These are phyloP conservation scores for Centella asiatica DNA, from an alignment of 129 eudicot genomes.

Conservation along the genomic window DNA sequence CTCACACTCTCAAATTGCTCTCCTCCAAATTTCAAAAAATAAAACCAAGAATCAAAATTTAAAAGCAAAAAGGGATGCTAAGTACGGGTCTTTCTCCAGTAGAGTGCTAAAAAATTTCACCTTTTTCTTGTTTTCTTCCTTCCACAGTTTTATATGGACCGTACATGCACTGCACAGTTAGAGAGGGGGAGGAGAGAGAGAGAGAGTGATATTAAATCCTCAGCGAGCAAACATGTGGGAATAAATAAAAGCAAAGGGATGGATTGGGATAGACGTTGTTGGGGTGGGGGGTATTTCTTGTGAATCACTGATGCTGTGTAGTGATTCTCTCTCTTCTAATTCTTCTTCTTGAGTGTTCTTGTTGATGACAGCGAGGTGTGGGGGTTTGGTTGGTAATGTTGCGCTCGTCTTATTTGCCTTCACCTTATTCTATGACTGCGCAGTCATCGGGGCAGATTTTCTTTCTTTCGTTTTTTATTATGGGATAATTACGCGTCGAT, in stretches of 20 bases:
- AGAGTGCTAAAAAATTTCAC: not conserved
- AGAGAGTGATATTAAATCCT: not conserved
- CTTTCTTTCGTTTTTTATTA: too few species aligned
- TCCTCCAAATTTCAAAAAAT: too few species aligned
- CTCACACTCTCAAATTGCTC: not conserved
- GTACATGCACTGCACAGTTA: not conserved
- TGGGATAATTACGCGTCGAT: too few species aligned
- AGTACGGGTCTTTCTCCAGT: too few species aligned
- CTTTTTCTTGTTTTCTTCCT: not conserved
- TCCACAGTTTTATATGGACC: not conserved
- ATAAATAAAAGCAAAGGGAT: not conserved
- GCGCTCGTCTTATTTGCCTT: too few species aligned
- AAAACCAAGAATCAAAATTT: too few species aligned
- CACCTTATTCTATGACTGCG: too few species aligned
- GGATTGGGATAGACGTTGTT: not conserved
- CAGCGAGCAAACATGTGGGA: not conserved
- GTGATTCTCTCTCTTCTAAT: not conserved
- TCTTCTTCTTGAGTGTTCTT: not conserved
- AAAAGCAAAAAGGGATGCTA: too few species aligned
- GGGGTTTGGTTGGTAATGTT: too few species aligned
- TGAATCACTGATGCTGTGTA: slow-evolving; percentile 1
- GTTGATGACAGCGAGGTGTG: too few species aligned
- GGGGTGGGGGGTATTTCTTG: not conserved
- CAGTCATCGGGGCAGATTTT: too few species aligned
- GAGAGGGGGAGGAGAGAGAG: not conserved